Evolutionary conservation across 1,284 basidiomycete genomes (phyloP), one percentile per base, ranked within the genome.

Genomic region (Salmacisia buchloeana): DNA sequence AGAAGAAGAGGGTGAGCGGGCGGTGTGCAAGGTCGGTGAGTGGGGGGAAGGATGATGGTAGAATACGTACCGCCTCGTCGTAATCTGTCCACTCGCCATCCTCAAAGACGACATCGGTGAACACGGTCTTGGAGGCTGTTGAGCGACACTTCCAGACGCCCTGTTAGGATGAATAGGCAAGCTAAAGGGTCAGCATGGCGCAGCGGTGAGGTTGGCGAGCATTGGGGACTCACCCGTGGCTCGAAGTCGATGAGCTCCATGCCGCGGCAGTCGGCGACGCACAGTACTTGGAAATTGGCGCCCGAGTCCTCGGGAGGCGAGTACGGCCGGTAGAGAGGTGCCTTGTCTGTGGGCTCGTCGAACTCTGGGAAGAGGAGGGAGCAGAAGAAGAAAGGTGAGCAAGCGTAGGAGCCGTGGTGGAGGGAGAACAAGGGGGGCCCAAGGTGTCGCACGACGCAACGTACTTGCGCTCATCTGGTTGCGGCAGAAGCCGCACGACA

Each of bases 1-100:
- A 61, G 54, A 36, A 29, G 49, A 12, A 65, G 66, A 1, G 70
- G 62, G 60, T 64, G 67, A 27, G 70, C n/a, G n/a, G n/a, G n/a
- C n/a, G n/a, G n/a, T n/a, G n/a, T n/a, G 60, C 9, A 61, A 63
- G 2, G 58, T 27, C 2, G 33, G 58, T 27, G 38, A 62, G 60
- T 25, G 45, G 88, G 86, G 34, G 84, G 83, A 18, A 96, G 87
- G 78, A 96, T 92, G 31, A 91, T 85, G 15, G 85, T 21, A 94
- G 1, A 38, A 12, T 10, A 13, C 67, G 59, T 36, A 63, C 68
- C 68, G 76, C 75, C 63, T 79, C 77, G 61, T 79, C 77, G 41
- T 79, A 79, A 54, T 79, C 77, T 63, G 76, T 77, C 77, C 77
- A 79, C 39, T 78, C 77, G 35, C 72, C 72, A 6, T 76, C 77